phyloP scores from a whole-genome alignment of 1,139 yeast species.

The Debaryomyces robertsiae region DNA sequence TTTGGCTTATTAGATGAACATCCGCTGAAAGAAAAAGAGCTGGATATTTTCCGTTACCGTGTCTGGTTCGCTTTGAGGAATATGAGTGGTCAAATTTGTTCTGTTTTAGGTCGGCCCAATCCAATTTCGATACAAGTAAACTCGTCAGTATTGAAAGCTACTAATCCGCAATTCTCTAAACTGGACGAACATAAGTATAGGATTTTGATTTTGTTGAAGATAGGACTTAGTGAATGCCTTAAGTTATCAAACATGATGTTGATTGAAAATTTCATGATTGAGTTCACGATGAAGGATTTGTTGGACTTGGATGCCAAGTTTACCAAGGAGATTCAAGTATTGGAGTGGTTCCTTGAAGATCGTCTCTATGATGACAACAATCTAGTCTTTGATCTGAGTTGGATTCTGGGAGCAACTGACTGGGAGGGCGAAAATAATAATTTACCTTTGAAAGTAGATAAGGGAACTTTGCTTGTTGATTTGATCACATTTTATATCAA shows the following conservation, averaged over 20 bases:
- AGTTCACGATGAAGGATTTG: conserved; percentile 44
- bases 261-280: conserved; percentile 54
- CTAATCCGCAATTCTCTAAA: conserved; percentile 20
- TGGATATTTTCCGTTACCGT: conserved; percentile 40
- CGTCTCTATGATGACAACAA: conserved; percentile 18
- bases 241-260: conserved; percentile 52
- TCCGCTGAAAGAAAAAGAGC: conserved; percentile 23
- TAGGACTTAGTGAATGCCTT: conserved; percentile 53
- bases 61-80: conserved; percentile 55
- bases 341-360: conserved; percentile 28
- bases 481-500: conserved; percentile 50
- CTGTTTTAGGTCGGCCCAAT: conserved; percentile 57
- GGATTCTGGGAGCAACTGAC: conserved; percentile 8
- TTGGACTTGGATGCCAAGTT: conserved; percentile 42
- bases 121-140: conserved; percentile 56
- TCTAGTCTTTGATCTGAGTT: conserved; percentile 3
- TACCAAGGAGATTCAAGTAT: conserved; percentile 40
- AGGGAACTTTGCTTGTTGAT: conserved; percentile 44
- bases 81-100: conserved; percentile 51
- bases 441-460: conserved; percentile 36
- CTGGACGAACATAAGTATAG: conserved; percentile 27
- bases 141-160: conserved; percentile 33
- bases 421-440: conserved; percentile 21
- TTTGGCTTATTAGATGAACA: conserved; percentile 17
- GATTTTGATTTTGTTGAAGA: conserved; percentile 38